Evolutionary conservation across 768 basidiomycete genomes (phyloP).

Genomic region (Tulasnella sp.): DNA sequence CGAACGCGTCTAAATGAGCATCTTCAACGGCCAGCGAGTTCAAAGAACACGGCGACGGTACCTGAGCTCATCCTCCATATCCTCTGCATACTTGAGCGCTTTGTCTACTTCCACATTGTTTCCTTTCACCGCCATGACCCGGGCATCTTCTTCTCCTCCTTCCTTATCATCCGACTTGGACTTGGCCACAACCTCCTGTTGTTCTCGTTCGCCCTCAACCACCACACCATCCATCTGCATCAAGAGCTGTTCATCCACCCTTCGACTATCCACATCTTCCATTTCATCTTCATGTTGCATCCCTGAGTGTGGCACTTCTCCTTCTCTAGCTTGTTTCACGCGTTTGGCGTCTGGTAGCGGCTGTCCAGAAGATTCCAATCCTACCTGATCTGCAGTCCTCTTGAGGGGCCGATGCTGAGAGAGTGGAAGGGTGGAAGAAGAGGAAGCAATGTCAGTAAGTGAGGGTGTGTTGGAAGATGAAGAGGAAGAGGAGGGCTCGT

Average conservation of each 20-base stretch:
- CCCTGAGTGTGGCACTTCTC: not conserved
- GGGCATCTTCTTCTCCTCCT: not conserved
- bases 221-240: not conserved
- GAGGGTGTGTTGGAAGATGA: not conserved
- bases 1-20: conserved; percentile 54
- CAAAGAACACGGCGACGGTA: not conserved
- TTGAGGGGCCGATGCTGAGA: not conserved
- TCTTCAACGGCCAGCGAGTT: too few species aligned
- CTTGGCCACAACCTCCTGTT: too few species aligned
- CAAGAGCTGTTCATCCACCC: conserved; percentile 2
- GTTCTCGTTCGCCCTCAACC: not conserved
- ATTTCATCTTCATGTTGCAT: not conserved
- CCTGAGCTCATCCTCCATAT: conserved; percentile 19
- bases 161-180: too few species aligned
- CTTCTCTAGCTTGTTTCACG: not conserved
- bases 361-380: not conserved
- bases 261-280: not conserved
- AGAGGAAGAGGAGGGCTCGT: conserved; percentile 1
- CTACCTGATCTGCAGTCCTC: not conserved
- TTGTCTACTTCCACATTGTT: not conserved
- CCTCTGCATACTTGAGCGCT: conserved; percentile 11
- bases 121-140: not conserved
- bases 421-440: not conserved
- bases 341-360: conserved; percentile 4
- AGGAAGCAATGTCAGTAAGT: not conserved